These are phyloP conservation scores for Pythium monospermum DNA, from an alignment of 352 stramenopile genomes.

Conservation along the genomic window DNA sequence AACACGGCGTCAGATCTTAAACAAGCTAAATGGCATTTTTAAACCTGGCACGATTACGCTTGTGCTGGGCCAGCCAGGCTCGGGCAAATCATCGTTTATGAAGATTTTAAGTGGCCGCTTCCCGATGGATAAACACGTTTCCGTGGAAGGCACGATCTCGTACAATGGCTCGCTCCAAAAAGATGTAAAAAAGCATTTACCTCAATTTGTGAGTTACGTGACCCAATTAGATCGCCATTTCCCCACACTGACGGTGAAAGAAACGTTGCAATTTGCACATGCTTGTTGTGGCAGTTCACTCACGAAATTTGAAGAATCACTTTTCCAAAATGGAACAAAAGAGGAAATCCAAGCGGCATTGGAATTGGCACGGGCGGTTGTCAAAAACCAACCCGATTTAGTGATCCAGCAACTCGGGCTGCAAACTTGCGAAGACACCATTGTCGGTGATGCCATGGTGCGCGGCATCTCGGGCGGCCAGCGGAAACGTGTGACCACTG, in stretches of 20 bases:
- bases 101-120: slow-evolving; percentile 15
- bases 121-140: slow-evolving; percentile 12
- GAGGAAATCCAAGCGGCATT: slow-evolving; percentile 19
- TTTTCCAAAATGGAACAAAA: slow-evolving; percentile 18
- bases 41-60: slow-evolving; percentile 9
- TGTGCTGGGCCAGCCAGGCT: slow-evolving; percentile 8
- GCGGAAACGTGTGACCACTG: slow-evolving; percentile 61
- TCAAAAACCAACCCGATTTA: slow-evolving; percentile 24
- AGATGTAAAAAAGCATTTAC: slow-evolving; percentile 8
- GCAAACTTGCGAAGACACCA: slow-evolving; percentile 16
- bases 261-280: slow-evolving; percentile 24
- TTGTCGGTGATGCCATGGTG: slow-evolving; percentile 27
- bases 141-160: slow-evolving; percentile 10
- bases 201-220: slow-evolving; percentile 20
- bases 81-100: slow-evolving; percentile 9
- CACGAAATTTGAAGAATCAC: neutral
- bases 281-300: slow-evolving; percentile 8
- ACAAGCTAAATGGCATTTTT: slow-evolving; percentile 16
- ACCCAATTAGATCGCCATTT: slow-evolving; percentile 21
- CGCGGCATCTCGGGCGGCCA: slow-evolving; percentile 61
- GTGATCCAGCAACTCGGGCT: slow-evolving; percentile 28
- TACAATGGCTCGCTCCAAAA: slow-evolving; percentile 15
- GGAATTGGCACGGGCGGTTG: slow-evolving; percentile 2
- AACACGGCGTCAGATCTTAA: slow-evolving; percentile 13
- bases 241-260: slow-evolving; percentile 23